Base-by-base conservation (phyloP, 805 yeast genomes). In the Pachysolen tannophilus region DNA sequence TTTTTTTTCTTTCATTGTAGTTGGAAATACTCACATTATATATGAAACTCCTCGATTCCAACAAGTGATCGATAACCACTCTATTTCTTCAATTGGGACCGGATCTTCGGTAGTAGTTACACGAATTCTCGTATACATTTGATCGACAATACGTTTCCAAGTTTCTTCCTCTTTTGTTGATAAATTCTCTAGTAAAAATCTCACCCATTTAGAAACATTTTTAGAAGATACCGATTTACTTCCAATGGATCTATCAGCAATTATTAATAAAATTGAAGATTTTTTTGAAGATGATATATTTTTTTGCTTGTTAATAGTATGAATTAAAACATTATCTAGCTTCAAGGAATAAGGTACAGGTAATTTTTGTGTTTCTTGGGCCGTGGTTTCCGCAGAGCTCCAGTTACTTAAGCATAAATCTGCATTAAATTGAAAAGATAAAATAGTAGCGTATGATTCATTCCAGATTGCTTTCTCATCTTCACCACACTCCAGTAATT, bases 41-140 rank as follows among this genome's bases (percentile, higher is more conserved):
- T 34, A 25, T 14, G 46, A 50, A 4, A 63, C 56, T 1, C 68
- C 68, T 28, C 44, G 43, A 31, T 65, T 64, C 69, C 69, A 65
- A 29, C 58, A 48, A 1, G 49, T 42, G 2, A 61, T 55, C 1
- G 62, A 50, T 7, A 65, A 39, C 54, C 56, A 55, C 43, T 63
- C 67, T 21, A 60, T 33, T 33, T 62, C 67, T 16, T 26, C 29
- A 25, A 33, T 8, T 10, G 35, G 35, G 21, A 33, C 26, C 8
- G 30, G 30, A 26, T 33, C 35, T 11, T 24, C 19, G 14, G 20
- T 26, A 24, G 8, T 16, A 14, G 14, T 19, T 20, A 29, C 11
- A 14, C 26, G 18, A 5, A 29, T 30, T 26, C 28, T 29, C 10
- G 33, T 16, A 14, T 8, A 19, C n/a, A 35, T 26, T 16, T 30